A percentile compares a stretch with the other conserved stretches of the same genome.
Evolutionary conservation across 108 stramenopile species (phyloP).

Genomic region (Fistulifera pelliculosa): DNA sequence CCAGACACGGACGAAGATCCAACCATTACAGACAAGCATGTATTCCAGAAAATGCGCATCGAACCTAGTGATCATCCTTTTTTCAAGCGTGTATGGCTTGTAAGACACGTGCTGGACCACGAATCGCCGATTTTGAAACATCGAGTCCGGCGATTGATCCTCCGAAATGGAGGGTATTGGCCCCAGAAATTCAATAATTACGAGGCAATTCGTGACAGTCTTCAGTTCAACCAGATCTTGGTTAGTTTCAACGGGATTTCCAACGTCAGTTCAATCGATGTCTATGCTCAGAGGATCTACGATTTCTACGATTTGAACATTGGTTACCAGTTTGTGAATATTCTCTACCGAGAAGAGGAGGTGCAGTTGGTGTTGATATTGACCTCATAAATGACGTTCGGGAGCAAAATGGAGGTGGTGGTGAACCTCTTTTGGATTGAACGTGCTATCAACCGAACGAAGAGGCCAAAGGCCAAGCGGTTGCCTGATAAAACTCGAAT

Average conservation of each 20-base stretch:
- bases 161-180: slow-evolving; percentile 59
- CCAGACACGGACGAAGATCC: slow-evolving; percentile 29
- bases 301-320: slow-evolving; percentile 62
- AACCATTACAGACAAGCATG: slow-evolving; percentile 35
- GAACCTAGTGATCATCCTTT: slow-evolving; percentile 70
- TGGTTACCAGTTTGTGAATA: slow-evolving; percentile 68
- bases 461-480: no score
- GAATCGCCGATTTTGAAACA: slow-evolving; percentile 58
- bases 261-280: slow-evolving; percentile 49
- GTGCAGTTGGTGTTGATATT: slow-evolving; percentile 33
- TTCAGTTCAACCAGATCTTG: slow-evolving; percentile 71
- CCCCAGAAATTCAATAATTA: slow-evolving; percentile 46
- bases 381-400: slow-evolving; percentile 53
- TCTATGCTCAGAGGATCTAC: slow-evolving; percentile 79
- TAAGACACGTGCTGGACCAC: slow-evolving; percentile 61
- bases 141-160: slow-evolving; percentile 33
- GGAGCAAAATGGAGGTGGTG: slow-evolving; percentile 46
- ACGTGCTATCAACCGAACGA: no score
- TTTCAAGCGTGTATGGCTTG: slow-evolving; percentile 70
- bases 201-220: slow-evolving; percentile 30
- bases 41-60: slow-evolving; percentile 54
- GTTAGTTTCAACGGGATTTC: slow-evolving; percentile 62
- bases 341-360: slow-evolving; percentile 38
- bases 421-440: slow-evolving; percentile 23
- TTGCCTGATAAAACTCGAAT: no score